Base-by-base conservation (phyloP, 2,329 filamentous ascomycete genomes). In the Talaromyces sp. region DNA sequence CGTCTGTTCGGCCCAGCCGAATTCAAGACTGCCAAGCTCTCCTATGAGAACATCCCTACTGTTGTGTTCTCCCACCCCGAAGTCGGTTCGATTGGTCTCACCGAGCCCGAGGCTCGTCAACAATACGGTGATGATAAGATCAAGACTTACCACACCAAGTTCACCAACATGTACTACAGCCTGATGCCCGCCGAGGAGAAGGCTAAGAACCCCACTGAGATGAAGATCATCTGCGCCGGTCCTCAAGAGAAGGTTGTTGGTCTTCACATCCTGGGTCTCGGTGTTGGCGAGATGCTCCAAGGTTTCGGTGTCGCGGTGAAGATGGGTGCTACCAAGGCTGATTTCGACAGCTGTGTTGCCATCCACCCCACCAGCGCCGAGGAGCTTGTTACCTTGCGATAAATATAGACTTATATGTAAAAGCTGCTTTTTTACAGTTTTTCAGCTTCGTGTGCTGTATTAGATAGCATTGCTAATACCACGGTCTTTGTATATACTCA, bases 321-420 rank as follows among this genome's bases (percentile, higher is more conserved):
- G 81, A 90, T 91, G 88, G 88, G 88, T 40, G 88, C 88, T 30
- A 90, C 85, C 49, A 91, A 91, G 83, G 82, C 81, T 61, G 86
- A 90, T 70, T 88, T 91, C 71, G 88, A 91, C 67, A 86, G 78
- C 67, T 88, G 85, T 64, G 85, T 90, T 48, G 87, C 88, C 53
- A 91, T 91, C 63, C 88, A 91, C 73, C 88, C 88, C 17, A 91
- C 88, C 11, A 88, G 86, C 62, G 85, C 88, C 1, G 88, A 91
- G 74, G 88, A 91, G 75, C 68, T 91, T 72, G 87, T 90, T 45
- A 74, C 71, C 20, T 32, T 71, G 58, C 87, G 65, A 51, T 70
- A 65, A 51, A 60, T 29, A 35, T 57, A 1, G 30, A 41, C 22
- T 27, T 16, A 45, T 22, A 45, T 45, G 54, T 32, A 52, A n/a